These are phyloP conservation scores for Paramecium pentaurelia DNA, from an alignment of 73 alveolate species.

Conservation along the genomic window DNA sequence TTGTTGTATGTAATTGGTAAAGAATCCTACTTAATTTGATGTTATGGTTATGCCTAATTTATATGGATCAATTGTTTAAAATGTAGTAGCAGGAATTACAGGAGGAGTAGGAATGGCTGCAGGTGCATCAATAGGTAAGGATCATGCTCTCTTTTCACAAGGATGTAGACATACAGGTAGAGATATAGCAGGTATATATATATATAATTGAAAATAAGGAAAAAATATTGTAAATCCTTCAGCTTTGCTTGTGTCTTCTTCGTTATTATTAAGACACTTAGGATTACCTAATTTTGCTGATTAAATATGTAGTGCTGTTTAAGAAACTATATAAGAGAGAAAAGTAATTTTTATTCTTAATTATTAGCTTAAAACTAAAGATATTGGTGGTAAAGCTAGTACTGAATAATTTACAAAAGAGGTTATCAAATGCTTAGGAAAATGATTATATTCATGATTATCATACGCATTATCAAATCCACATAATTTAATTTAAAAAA, in stretches of 20 bases:
- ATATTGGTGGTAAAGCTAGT: slow-evolving; percentile 72
- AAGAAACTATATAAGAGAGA: slow-evolving; percentile 65
- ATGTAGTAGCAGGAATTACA: slow-evolving; percentile 67
- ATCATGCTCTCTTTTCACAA: slow-evolving; percentile 69
- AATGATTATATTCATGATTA: slow-evolving; percentile 9
- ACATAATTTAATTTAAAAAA: background rate
- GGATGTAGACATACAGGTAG: slow-evolving; percentile 75
- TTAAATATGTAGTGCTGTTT: slow-evolving; percentile 63
- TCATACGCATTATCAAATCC: background rate
- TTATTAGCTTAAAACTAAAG: slow-evolving; percentile 61
- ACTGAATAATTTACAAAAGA: slow-evolving; percentile 69
- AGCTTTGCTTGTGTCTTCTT: slow-evolving; percentile 66
- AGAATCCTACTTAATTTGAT: slow-evolving; percentile 72
- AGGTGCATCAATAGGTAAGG: slow-evolving; percentile 72
- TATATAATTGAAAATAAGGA: background rate
- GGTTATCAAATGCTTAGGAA: slow-evolving; percentile 60
- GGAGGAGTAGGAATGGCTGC: slow-evolving; percentile 84
- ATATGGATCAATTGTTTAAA: slow-evolving; percentile 74
- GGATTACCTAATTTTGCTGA: slow-evolving; percentile 75
- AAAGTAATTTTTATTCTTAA: background rate
- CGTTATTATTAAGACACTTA: slow-evolving; percentile 69
- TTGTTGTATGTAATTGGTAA: slow-evolving; percentile 71
- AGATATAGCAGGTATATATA: slow-evolving; percentile 63
- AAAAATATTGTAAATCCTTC: slow-evolving; percentile 73
- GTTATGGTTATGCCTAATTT: slow-evolving; percentile 76